A percentile compares a stretch with the other conserved stretches of the same genome.
Evolutionary conservation across 148 eudicot genomes (phyloP).

Genomic region (Rhododendron griersonianum): DNA sequence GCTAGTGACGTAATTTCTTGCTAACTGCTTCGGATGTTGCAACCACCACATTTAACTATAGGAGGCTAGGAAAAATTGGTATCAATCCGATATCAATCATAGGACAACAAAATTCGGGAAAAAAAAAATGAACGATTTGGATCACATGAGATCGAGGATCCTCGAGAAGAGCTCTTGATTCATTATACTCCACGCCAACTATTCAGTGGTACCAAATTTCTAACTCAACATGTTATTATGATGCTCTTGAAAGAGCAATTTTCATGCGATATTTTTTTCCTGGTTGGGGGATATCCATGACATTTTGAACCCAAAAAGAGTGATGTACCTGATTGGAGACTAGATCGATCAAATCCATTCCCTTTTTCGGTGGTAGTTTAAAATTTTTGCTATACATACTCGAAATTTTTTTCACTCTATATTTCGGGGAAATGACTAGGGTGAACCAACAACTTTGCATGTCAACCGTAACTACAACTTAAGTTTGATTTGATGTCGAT

Average conservation of each 20-base stretch:
- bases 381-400: too few relatives aligned
- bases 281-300: too few relatives aligned
- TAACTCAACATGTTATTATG: not conserved
- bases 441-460: not conserved
- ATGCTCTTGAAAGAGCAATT: not conserved
- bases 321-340: not conserved
- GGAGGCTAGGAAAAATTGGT: not conserved
- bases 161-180: not conserved
- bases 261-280: too few relatives aligned
- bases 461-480: not conserved
- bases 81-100: not conserved
- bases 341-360: not conserved
- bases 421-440: too few relatives aligned
- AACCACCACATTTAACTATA: not conserved
- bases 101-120: not conserved
- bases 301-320: not conserved
- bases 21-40: not conserved
- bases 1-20: not conserved
- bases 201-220: not conserved
- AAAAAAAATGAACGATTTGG: not conserved
- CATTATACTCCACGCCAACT: not conserved
- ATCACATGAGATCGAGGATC: too few relatives aligned
- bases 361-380: not conserved
- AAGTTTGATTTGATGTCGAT: not conserved
- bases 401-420: too few relatives aligned